A percentile compares a stretch with the other conserved stretches of the same genome.
Conservation (phyloP, 2,329 filamentous ascomycete species). For the Alternaria dauci region DNA sequence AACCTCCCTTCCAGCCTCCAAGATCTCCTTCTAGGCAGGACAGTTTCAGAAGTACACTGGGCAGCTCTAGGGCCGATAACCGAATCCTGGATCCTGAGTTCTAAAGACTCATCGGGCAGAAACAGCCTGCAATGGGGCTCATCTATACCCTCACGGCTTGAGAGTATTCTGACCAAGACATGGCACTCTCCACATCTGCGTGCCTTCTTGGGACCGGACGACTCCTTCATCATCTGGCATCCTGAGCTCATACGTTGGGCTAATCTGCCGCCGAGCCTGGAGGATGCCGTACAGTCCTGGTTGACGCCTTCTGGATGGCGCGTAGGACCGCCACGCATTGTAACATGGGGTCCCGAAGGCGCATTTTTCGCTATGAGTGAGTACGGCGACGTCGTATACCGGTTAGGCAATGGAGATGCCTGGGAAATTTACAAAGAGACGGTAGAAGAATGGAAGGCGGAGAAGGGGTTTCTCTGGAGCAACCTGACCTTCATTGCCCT, state of each 20-base stretch:
- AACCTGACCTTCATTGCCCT: slow-evolving; percentile 43
- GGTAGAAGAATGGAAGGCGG: slow-evolving; percentile 46
- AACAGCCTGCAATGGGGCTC: slow-evolving; percentile 43
- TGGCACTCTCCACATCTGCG: slow-evolving; percentile 43
- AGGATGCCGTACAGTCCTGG: slow-evolving; percentile 47
- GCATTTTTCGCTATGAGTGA: slow-evolving; percentile 50
- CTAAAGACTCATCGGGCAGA: slow-evolving; percentile 37
- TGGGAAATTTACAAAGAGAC: slow-evolving; percentile 48
- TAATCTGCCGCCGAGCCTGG: slow-evolving; percentile 35
- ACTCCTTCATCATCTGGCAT: slow-evolving; percentile 49
- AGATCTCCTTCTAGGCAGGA: slow-evolving; percentile 35
- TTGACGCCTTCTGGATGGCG: slow-evolving; percentile 50
- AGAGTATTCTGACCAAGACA: slow-evolving; percentile 32
- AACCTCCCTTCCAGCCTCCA: slow-evolving; percentile 41
- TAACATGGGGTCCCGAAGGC: slow-evolving; percentile 43
- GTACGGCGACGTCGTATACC: slow-evolving; percentile 45
- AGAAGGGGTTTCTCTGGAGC: slow-evolving; percentile 42
- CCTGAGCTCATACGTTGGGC: slow-evolving; percentile 46
- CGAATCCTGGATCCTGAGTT: slow-evolving; percentile 48
- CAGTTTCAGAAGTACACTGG: slow-evolving; percentile 42
- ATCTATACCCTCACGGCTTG: slow-evolving; percentile 32
- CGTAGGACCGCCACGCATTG: slow-evolving; percentile 44
- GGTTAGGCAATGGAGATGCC: slow-evolving; percentile 31
- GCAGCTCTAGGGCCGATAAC: slow-evolving; percentile 37
- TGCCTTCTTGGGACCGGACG: slow-evolving; percentile 39